phyloP scores from a whole-genome alignment of 495 filamentous ascomycete species.

The Xylaria telfairii region DNA sequence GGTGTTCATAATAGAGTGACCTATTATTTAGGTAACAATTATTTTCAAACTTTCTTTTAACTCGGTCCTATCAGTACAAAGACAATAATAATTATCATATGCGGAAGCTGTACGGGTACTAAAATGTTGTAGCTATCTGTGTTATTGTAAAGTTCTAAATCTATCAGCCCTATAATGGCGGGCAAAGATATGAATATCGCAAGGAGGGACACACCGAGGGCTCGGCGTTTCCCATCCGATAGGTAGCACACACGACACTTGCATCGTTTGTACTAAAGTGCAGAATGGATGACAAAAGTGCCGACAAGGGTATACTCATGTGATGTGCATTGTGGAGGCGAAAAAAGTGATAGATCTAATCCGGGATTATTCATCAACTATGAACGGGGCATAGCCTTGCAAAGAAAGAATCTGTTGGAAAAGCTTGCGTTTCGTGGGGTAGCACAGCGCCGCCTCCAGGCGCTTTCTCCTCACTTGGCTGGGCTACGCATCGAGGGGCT shows the following conservation, averaged over 20 bases:
- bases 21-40: neutral
- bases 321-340: neutral
- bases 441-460: neutral
- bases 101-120: neutral
- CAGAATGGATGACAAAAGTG: conserved; percentile 9
- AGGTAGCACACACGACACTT: neutral
- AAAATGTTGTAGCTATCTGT: neutral
- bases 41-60: neutral
- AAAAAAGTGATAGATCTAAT: neutral
- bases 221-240: neutral
- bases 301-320: neutral
- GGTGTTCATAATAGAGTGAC: neutral
- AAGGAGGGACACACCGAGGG: neutral
- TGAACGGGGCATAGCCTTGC: conserved; percentile 5
- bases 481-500: neutral
- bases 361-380: neutral
- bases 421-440: conserved; percentile 7
- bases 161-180: conserved; percentile 13
- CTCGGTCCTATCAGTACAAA: neutral
- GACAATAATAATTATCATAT: neutral
- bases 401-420: neutral
- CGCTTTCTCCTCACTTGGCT: neutral
- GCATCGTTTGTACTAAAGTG: neutral
- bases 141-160: neutral
- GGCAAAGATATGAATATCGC: neutral